Conservation (phyloP, 169 alveolate genomes). For the Plasmodium gallinaceum region DNA sequence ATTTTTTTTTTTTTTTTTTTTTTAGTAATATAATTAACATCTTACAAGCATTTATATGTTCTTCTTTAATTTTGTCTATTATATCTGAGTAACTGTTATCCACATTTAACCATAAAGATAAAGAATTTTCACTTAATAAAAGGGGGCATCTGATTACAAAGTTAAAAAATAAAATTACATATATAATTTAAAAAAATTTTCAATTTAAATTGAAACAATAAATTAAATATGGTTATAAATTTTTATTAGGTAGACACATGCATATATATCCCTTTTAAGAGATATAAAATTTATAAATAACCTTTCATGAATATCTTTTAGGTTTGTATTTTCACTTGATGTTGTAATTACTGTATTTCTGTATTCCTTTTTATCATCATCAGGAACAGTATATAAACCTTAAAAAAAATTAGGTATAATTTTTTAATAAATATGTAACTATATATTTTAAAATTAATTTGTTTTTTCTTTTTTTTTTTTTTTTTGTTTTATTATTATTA, state of each 20-base stretch:
- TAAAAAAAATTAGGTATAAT: background rate
- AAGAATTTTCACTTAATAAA: conserved; percentile 28
- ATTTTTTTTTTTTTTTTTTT: background rate
- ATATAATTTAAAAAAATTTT: background rate
- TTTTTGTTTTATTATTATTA: background rate
- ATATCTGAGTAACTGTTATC: conserved; percentile 44
- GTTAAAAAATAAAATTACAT: conserved; percentile 11
- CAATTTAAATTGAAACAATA: background rate
- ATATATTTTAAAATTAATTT: background rate
- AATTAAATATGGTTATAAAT: background rate
- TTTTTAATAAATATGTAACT: background rate
- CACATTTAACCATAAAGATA: conserved; percentile 26
- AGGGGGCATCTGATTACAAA: conserved; percentile 44
- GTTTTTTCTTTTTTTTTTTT: background rate
- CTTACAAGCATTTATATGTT: conserved; percentile 33
- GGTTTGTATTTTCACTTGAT: conserved; percentile 29
- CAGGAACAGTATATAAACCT: conserved; percentile 36
- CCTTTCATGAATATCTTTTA: conserved; percentile 47
- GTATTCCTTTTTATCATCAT: conserved; percentile 18
- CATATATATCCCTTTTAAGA: background rate
- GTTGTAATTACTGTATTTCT: conserved; percentile 45
- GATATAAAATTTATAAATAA: background rate
- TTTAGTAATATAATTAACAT: background rate
- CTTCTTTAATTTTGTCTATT: conserved; percentile 42
- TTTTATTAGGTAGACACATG: background rate